Evolutionary conservation across 495 filamentous ascomycete species (phyloP), one percentile per base, ranked within the genome.

Genomic region (Tuber umbilicatum): DNA sequence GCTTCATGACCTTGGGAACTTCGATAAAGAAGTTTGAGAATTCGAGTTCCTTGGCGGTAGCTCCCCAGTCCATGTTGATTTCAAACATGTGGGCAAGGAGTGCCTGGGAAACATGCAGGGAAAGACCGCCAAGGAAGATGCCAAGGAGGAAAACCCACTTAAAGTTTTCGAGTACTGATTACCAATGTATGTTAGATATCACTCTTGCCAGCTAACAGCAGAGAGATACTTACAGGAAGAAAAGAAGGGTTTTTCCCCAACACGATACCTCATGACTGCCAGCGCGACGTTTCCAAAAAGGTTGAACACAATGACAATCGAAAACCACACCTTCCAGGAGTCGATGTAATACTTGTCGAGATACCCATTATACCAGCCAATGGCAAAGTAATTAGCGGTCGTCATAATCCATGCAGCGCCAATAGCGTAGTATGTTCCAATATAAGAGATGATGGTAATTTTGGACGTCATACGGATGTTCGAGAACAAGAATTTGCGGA

Each of bases 391-490:
- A 84, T 94, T 94, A 76, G 86, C 85, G 14, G 89, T 85, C 2
- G 91, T 93, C 85, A 94, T 86, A 80, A 93, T 86, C 91, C 91
- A 93, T 64, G 92, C 90, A 14, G 90, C 89, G 37, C 87, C 92
- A 74, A 94, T 90, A 72, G 92, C 92, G 82, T 94, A 94, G 84
- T 94, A 94, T 23, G 92, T 94, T n/a, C 92, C 92, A 76, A 94
- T 91, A 81, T 94, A 94, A 0, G 91, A 91, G 80, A 93, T 85
- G 78, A 94, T 91, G 43, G 92, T 93, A 81, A 93, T 83, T 83
- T 94, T 94, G 73, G 89, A 91, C 7, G 91, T 91, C 76, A 94
- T 86, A 9, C 90, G 91, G 81, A 93, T 93, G 82, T 88, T 88
- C 80, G 89, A 91, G 81, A 86, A 85, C 64, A 94, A 84, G 84